phyloP scores from a whole-genome alignment of 345 rosid species.

The Eucalyptus sp. region DNA sequence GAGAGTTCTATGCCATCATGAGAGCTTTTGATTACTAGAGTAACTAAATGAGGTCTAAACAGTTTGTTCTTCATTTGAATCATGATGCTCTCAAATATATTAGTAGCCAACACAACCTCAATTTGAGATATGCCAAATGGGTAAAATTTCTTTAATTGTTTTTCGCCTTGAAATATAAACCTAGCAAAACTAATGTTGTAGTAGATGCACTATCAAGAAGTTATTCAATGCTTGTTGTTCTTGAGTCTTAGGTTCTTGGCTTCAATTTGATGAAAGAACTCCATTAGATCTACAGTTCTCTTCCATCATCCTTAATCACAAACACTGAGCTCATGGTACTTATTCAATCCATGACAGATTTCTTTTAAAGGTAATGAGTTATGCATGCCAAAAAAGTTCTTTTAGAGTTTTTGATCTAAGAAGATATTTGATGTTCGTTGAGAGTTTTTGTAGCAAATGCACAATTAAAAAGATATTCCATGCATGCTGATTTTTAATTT shows the following conservation, averaged over 20 bases:
- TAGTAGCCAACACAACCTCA: neutral
- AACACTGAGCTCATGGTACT: neutral
- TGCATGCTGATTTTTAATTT: too few species aligned
- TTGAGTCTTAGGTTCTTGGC: neutral
- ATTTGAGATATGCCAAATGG: neutral
- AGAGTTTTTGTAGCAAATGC: too few species aligned
- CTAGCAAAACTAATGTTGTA: neutral
- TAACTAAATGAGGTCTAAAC: neutral
- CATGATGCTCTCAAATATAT: neutral
- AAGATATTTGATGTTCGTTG: too few species aligned
- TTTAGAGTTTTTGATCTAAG: neutral
- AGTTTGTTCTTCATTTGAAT: neutral
- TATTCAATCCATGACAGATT: neutral
- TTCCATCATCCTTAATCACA: neutral
- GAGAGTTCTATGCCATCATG: neutral
- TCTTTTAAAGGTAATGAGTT: neutral
- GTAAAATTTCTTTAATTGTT: neutral
- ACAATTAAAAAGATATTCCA: too few species aligned
- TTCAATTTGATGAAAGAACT: neutral
- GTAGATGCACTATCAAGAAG: neutral
- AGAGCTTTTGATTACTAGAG: neutral
- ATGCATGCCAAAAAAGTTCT: neutral
- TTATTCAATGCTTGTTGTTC: neutral
- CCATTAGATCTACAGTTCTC: neutral
- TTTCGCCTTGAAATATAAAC: neutral